A percentile compares a stretch with the other conserved stretches of the same genome.
These are phyloP conservation scores for Lathyrus oleraceus DNA, from an alignment of 306 rosid species.

Conservation along the genomic window DNA sequence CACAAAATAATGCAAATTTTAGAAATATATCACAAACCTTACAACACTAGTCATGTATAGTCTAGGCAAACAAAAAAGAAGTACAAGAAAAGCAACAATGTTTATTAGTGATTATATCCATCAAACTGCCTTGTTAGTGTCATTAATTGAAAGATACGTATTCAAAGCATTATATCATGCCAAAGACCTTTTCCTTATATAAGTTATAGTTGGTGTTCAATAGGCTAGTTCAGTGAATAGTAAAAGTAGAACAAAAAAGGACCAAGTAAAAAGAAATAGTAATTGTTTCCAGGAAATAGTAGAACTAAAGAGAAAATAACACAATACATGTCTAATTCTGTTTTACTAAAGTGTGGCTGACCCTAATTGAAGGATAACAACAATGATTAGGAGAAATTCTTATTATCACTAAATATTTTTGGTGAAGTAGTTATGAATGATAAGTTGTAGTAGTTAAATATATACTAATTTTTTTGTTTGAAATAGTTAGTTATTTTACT, in stretches of 20 bases:
- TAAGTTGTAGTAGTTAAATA: neutral
- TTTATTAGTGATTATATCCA: no score
- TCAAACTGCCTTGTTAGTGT: neutral
- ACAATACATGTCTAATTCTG: neutral
- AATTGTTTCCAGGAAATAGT: neutral
- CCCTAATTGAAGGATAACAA: neutral
- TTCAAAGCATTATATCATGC: neutral
- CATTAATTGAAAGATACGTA: neutral
- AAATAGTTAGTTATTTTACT: neutral
- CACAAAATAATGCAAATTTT: neutral
- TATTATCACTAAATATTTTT: no score
- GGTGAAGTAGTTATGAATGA: neutral
- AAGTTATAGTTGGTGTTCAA: neutral
- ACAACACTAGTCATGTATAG: neutral
- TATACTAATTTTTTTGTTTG: neutral
- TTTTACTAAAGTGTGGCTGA: neutral
- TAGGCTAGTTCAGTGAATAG: neutral
- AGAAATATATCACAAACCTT: neutral
- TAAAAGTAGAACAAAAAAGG: neutral
- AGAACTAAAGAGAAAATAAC: neutral
- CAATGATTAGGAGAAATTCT: neutral
- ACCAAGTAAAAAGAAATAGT: neutral
- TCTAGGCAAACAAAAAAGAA: neutral
- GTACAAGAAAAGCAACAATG: neutral
- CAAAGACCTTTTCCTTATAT: neutral